Percentiles rank a stretch among this genome's conserved stretches.
phyloP scores from a whole-genome alignment of 2,329 filamentous ascomycete species.

The Fusarium pseudocircinatum region DNA sequence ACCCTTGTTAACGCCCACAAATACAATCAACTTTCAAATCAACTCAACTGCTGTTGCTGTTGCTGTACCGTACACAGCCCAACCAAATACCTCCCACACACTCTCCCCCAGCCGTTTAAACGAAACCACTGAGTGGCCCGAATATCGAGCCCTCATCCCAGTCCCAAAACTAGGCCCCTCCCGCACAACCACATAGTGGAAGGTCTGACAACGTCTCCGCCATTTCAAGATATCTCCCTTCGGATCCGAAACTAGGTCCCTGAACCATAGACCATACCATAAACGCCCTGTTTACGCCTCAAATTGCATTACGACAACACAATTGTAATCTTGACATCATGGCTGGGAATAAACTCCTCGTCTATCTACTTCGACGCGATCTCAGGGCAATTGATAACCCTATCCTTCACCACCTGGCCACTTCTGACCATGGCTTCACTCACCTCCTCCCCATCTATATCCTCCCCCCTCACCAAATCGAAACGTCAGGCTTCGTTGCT shows the following conservation, averaged over 20 bases:
- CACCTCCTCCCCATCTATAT: slow-evolving; percentile 78
- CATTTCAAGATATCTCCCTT: slow-evolving; percentile 2
- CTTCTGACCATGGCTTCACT: slow-evolving; percentile 64
- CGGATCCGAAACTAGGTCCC: not conserved
- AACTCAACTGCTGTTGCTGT: not conserved
- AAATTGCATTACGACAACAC: not conserved
- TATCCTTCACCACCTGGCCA: slow-evolving; percentile 68
- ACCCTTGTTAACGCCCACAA: slow-evolving; percentile 15
- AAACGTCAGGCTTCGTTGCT: slow-evolving; percentile 77
- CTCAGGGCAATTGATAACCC: slow-evolving; percentile 80
- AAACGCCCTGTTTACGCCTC: not conserved
- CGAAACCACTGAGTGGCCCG: not conserved
- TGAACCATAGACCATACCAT: not conserved
- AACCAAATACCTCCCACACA: not conserved
- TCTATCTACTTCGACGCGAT: slow-evolving; percentile 79
- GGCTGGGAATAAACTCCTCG: slow-evolving; percentile 61
- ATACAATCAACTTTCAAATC: not conserved
- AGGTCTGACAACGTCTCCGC: slow-evolving; percentile 13
- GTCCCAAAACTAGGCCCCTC: slow-evolving; percentile 2
- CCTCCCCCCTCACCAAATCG: slow-evolving; percentile 75
- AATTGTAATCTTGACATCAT: slow-evolving; percentile 34
- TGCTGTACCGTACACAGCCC: slow-evolving; percentile 4
- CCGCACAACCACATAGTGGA: slow-evolving; percentile 5
- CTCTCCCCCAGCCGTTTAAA: not conserved
- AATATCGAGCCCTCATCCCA: slow-evolving; percentile 7